Base-by-base conservation (phyloP, 176 grass and related monocot genomes). In the Tillandsia leiboldiana region DNA sequence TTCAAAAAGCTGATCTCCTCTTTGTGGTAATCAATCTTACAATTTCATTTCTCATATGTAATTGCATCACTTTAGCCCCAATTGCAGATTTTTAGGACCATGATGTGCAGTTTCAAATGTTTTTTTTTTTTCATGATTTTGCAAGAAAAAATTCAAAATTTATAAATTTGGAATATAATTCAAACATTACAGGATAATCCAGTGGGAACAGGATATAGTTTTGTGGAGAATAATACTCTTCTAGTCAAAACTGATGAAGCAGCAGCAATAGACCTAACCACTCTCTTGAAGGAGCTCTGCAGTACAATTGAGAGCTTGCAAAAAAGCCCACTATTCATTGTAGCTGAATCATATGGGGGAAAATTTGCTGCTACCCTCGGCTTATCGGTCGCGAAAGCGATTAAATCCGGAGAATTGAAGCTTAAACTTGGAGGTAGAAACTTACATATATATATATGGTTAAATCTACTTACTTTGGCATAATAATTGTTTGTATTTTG, bases 301-400 rank as follows among this genome's bases (percentile, higher is more conserved):
- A 27, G 23, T 10, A 72, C 84, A 51, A 53, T 84, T 49, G 76
- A 63, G 13, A 15, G 47, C 11, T 54, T 86, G 80, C 78, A 50
- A 77, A 72, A 51, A 48, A 88, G 85, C 56, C 92, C 88, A 9
- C 78, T 96, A n/a, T 96, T 78, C 80, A 52, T 96, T 14, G 81
- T 88, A 50, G 85, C 83, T 1, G 88, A 96, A 70, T 96, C 92
- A 1, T 96, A 96, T 48, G 85, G 92, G 53, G 92, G 88, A 54
- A 91, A 88, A 74, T 86, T 83, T 49, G 85, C 92, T n/a, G 80
- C 83, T 15, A 91, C 83, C 49, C 63, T 91, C 11, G 88, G 82
- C 28, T 75, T 70, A 10, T 84, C 78, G 5, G 3, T 96, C 57
- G 75, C 82, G 65, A 61, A 81, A 65, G 85, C 88, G 7, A 27